Evolutionary conservation across 2,329 filamentous ascomycete species (phyloP).

Genomic region (Chrysoporthe cubensis): DNA sequence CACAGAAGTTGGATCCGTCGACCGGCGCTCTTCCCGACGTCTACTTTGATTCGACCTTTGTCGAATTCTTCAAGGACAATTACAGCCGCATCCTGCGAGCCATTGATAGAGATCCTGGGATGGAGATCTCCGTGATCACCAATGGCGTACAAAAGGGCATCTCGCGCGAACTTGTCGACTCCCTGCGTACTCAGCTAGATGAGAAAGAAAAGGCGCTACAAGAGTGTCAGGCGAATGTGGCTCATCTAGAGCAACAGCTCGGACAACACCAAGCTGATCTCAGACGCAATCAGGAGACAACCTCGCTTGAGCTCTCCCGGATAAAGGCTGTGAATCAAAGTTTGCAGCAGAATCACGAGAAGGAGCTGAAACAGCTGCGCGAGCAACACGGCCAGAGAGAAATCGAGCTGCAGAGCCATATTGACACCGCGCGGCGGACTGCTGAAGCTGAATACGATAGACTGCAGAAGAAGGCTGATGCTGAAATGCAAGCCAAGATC

Average conservation of each 20-base stretch:
- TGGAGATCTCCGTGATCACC: slow-evolving; percentile 80
- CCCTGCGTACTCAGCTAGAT: slow-evolving; percentile 75
- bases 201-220: slow-evolving; percentile 65
- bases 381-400: slow-evolving; percentile 48
- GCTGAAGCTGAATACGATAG: slow-evolving; percentile 41
- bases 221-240: slow-evolving; percentile 49
- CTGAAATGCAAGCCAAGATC: slow-evolving; percentile 16
- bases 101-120: slow-evolving; percentile 86
- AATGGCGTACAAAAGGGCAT: slow-evolving; percentile 87
- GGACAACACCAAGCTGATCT: slow-evolving; percentile 77
- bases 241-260: slow-evolving; percentile 56
- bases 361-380: slow-evolving; percentile 58
- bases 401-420: slow-evolving; percentile 40
- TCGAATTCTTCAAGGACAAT: slow-evolving; percentile 95
- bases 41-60: slow-evolving; percentile 82
- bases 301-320: slow-evolving; percentile 53
- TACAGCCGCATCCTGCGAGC: slow-evolving; percentile 83
- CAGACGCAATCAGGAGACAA: slow-evolving; percentile 64
- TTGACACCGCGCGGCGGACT: slow-evolving; percentile 23
- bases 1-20: slow-evolving; percentile 64
- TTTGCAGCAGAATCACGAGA: slow-evolving; percentile 71
- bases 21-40: slow-evolving; percentile 71
- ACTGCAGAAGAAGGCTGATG: slow-evolving; percentile 39
- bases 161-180: slow-evolving; percentile 90
- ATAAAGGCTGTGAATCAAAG: slow-evolving; percentile 65